Evolutionary conservation across 2,329 filamentous ascomycete genomes (phyloP).

Genomic region (Penicillium oxalicum): DNA sequence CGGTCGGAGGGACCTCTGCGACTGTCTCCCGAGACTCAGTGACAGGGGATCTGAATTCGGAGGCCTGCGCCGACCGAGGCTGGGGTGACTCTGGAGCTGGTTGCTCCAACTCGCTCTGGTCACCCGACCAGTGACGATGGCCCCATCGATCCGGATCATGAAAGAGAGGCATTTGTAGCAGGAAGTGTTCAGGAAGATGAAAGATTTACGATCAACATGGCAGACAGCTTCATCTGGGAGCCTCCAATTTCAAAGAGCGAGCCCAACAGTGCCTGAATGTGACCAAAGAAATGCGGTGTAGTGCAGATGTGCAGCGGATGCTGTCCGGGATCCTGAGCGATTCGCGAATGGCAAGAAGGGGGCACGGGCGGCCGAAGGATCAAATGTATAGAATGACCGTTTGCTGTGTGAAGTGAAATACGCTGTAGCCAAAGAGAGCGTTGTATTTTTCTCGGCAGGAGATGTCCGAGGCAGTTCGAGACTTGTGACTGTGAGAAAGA

Average conservation of each 20-base stretch:
- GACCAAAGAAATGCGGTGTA: conserved; percentile 20
- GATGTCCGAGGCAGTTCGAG: conserved; percentile 7
- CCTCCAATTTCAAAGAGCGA: conserved; percentile 9
- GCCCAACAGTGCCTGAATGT: conserved; percentile 13
- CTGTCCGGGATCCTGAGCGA: conserved; percentile 5
- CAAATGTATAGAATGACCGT: no score
- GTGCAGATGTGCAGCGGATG: conserved; percentile 11
- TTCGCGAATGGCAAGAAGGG: conserved; percentile 5
- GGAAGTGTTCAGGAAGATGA: conserved; percentile 12
- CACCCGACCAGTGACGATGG: conserved; percentile 23
- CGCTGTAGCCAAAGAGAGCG: not conserved
- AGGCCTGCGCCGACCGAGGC: conserved; percentile 9
- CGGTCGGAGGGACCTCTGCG: conserved; percentile 12
- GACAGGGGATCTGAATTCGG: conserved; percentile 5
- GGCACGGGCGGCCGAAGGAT: no score
- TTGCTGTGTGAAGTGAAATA: not conserved
- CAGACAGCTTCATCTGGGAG: conserved; percentile 16
- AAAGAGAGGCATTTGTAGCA: conserved; percentile 32
- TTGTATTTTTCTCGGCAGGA: conserved; percentile 7
- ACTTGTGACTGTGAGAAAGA: not conserved
- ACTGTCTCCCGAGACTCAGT: conserved; percentile 11
- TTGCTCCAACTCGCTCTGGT: conserved; percentile 10
- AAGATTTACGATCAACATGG: conserved; percentile 20
- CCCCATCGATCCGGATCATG: conserved; percentile 30
- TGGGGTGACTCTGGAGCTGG: conserved; percentile 13